Evolutionary conservation across 805 yeast species (phyloP), one percentile per base, ranked within the genome.

Genomic region (Metschnikowia rubicola): DNA sequence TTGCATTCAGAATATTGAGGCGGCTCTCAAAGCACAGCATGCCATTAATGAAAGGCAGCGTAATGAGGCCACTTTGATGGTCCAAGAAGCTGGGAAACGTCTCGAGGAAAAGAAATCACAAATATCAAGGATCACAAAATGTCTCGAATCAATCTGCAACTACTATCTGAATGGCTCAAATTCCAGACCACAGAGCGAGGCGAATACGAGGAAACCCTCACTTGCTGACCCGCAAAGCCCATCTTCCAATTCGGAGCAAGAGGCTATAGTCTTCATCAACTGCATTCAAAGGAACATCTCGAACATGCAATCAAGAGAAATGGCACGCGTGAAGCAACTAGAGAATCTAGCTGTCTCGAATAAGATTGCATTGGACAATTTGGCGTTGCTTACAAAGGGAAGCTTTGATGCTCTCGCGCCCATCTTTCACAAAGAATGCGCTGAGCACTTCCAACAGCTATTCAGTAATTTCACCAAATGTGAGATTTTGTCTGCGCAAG

Each of bases 391-490:
- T n/a, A 39, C 49, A 12, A 53, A 48, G 41, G 39, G 32, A 28
- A 51, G 41, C 33, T 53, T 48, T 43, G 51, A 44, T 32, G 41
- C 36, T 11, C 46, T 53, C 30, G 43, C 46, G 10, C 48, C 53
- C 1, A 40, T 50, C n/a, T 46, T 53, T 30, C 50, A 46, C 29
- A 40, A 43, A 12, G 50, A 51, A 26, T 51, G 51, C 11, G 45
- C 53, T 33, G 47, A 50, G n/a, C 47, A 41, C 11, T 51, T 51
- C 29, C 13, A 50, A 3, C 48, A 44, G 34, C 33, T 47, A 10
- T 46, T 41, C 42, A 34, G 40, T 39, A 51, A 52, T 6, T 41
- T 43, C 32, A 35, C 48, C 13, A 41, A 39, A 11, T 30, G 39
- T 17, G 37, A 37, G 3, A 9, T 51, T 11, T 26, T 48, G 30